Percentiles rank a stretch among this genome's conserved stretches.
Conservation (phyloP, 2,329 filamentous ascomycete genomes). For the Botrytis pseudocinerea region DNA sequence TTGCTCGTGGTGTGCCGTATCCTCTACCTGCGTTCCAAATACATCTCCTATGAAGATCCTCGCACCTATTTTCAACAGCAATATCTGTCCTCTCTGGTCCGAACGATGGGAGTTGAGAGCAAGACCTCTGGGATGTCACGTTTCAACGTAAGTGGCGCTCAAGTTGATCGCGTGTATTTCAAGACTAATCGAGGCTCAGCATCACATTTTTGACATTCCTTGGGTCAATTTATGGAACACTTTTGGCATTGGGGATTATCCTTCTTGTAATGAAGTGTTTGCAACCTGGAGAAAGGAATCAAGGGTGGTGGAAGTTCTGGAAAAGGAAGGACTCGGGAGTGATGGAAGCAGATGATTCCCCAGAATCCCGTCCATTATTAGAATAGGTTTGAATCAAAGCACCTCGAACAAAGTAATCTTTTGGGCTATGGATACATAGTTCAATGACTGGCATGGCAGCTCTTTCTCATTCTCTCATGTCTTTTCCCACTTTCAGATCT, state of each 20-base stretch:
- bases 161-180: background rate
- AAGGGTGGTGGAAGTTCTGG: conserved; percentile 8
- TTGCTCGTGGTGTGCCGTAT: conserved; percentile 38
- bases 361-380: conserved; percentile 12
- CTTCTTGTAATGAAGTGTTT: background rate
- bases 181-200: conserved; percentile 1
- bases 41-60: conserved; percentile 48
- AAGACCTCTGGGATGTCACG: conserved; percentile 45
- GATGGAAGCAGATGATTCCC: background rate
- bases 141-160: conserved; percentile 40
- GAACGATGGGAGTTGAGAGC: conserved; percentile 49
- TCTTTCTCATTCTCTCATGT: background rate
- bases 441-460: background rate
- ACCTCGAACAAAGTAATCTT: background rate
- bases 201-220: conserved; percentile 45
- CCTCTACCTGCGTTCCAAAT: conserved; percentile 57
- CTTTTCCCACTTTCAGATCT: background rate
- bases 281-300: background rate
- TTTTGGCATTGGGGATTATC: conserved; percentile 30
- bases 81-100: conserved; percentile 54
- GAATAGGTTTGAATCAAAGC: background rate
- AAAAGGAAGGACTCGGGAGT: background rate
- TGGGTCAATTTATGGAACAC: conserved; percentile 40
- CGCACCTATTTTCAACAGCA: conserved; percentile 51
- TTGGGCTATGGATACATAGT: background rate